Evolutionary conservation across 306 rosid species (phyloP), one percentile per base, ranked within the genome.

Genomic region (Quercus engelmannii): DNA sequence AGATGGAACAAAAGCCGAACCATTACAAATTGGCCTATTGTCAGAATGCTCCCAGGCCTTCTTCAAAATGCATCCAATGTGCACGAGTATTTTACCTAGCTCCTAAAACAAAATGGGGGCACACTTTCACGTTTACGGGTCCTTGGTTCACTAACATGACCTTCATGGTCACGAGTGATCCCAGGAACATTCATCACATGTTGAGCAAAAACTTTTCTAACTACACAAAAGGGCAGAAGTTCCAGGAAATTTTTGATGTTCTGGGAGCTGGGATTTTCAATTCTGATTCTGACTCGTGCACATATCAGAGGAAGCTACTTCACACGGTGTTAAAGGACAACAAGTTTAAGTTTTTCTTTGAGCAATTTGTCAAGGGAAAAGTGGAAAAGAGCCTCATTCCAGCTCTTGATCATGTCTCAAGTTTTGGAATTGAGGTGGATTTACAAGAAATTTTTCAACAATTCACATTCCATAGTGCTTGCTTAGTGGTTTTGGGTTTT

Each of bases 41-140:
- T 89, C n/a, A 90, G 90, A 5, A 89, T 86, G 90, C 31, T 81
- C 6, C 92, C 87, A 1, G 33, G 20, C 11, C 0, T 80, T 1
- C n/a, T 82, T 11, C 5, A 1, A 15, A 81, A 86, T 14, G 0
- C 77, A 43, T 21, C 20, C 18, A 14, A 64, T 0, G 4, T 15
- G n/a, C 87, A 86, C 10, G 88, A 89, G 10, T 79, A 25, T 15
- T 0, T 5, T 2, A 64, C 76, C 2, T 46, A 73, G 0, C 0
- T 17, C 0, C 3, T 86, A 21, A 68, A 70, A 9, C 49, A 5
- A 75, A 5, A 70, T 12, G 84, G 88, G 1, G 74, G 83, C n/a
- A n/a, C 31, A 89, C 83, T 0, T 61, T 49, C 0, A 55, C 62
- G 14, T 74, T 84, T 81, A 49, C 2, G 25, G 87, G 90, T 38